Evolutionary conservation across 345 rosid species (phyloP), one percentile per base, ranked within the genome.

Genomic region (Erysimum cheiranthoides): DNA sequence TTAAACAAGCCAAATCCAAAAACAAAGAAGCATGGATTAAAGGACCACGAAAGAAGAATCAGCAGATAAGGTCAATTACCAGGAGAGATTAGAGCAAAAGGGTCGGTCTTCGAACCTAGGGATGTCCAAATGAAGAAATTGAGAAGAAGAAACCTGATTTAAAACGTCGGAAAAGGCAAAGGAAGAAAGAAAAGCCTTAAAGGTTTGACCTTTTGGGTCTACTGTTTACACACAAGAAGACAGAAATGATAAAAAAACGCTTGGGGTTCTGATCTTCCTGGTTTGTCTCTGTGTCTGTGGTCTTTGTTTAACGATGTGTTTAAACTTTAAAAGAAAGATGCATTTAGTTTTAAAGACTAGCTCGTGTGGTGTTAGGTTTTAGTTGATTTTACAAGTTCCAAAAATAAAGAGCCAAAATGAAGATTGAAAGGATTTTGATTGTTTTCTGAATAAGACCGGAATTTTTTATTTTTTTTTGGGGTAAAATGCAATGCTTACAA

Each of bases 121-220:
- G 34, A 34, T 54, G 45, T 25, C 46, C 32, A 52, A 70, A 61
- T 63, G 68, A 47, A 36, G 66, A 63, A 54, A 64, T 78, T 31
- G 73, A 78, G 63, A 32, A 59, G 51, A 42, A 3, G 31, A 60
- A 67, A 28, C 67, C 70, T 27, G 74, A 61, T 73, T 5, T 35
- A 43, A 43, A 66, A 31, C 68, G 50, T 14, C 14, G 45, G 50
- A 59, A 78, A 67, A 61, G 53, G 49, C 60, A 51, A 72, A 78
- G 61, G 36, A 10, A 59, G 69, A 66, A 54, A 62, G 60, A 34
- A 34, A 31, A 59, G 78, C 50, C 35, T 52, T 52, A 52, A 42
- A 73, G 81, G 74, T 78, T 78, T 73, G 78, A 78, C 81, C 74
- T 78, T 73, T 43, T 3, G 32, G 61, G 36, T 47, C 16, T 9